phyloP scores from a whole-genome alignment of 2,329 filamentous ascomycete species.

The Apiospora hydei region DNA sequence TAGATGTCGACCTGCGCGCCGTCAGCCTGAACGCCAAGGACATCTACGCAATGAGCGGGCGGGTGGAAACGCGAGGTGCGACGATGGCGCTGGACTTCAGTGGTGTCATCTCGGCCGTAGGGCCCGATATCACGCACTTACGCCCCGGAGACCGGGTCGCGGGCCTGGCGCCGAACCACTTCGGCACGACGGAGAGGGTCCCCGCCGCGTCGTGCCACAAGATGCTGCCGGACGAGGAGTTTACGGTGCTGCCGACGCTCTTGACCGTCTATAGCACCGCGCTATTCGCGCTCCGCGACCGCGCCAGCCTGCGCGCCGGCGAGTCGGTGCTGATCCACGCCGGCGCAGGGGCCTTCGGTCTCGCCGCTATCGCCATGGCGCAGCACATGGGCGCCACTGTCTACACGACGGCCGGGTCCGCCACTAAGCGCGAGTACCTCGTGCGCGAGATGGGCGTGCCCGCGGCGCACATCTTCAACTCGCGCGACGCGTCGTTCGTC shows the following conservation, averaged over 20 bases:
- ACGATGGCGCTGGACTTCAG: constrained; percentile 24
- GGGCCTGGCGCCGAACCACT: constrained; percentile 45
- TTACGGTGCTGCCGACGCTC: constrained; percentile 37
- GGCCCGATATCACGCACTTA: constrained; percentile 23
- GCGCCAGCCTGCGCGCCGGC: constrained; percentile 38
- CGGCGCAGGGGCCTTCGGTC: constrained; percentile 52
- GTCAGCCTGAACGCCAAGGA: constrained; percentile 37
- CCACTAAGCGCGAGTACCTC: constrained; percentile 47
- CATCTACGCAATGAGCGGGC: constrained; percentile 34
- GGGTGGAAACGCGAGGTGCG: constrained; percentile 27
- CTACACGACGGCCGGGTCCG: constrained; percentile 48
- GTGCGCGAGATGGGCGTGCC: constrained; percentile 42
- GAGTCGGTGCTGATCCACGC: constrained; percentile 52
- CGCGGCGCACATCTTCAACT: constrained; percentile 46
- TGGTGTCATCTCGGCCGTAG: constrained; percentile 25
- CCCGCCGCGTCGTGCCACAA: constrained; percentile 46
- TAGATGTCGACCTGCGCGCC: constrained; percentile 28
- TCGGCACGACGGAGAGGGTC: constrained; percentile 45
- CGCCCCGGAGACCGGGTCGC: constrained; percentile 33
- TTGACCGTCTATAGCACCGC: constrained; percentile 51
- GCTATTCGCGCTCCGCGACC: constrained; percentile 48
- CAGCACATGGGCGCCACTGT: constrained; percentile 47
- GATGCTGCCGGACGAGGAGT: constrained; percentile 32
- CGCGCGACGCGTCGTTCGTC: constrained; percentile 45
- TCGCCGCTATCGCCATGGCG: constrained; percentile 52